These are phyloP conservation scores for Saccharomycopsis hybrid DNA, from an alignment of 1,139 yeast genomes.

Conservation along the genomic window DNA sequence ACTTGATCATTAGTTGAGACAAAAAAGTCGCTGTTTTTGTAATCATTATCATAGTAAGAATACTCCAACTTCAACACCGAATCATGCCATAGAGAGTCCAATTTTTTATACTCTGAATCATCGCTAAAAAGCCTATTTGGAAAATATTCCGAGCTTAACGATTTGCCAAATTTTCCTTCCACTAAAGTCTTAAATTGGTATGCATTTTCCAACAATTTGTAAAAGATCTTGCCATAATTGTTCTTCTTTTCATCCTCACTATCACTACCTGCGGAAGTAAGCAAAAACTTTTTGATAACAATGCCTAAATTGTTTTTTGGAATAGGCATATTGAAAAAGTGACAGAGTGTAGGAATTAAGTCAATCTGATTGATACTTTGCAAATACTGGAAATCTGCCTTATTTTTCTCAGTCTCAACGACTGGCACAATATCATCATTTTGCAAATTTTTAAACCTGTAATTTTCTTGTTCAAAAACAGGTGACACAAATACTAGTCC, in stretches of 20 bases:
- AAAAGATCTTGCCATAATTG: conserved; percentile 33
- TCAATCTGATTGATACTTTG: conserved; percentile 69
- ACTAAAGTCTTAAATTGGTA: conserved; percentile 44
- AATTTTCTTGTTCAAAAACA: conserved; percentile 35
- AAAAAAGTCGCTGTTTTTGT: conserved; percentile 8
- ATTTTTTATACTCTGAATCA: conserved; percentile 18
- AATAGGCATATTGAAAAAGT: conserved; percentile 69
- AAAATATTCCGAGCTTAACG: conserved; percentile 9
- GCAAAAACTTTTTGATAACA: conserved; percentile 50
- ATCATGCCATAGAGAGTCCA: conserved; percentile 20
- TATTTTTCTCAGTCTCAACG: too few species aligned
- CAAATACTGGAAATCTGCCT: conserved; percentile 46
- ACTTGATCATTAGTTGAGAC: conserved; percentile 23
- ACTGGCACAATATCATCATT: conserved; percentile 37
- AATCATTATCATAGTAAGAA: too few species aligned
- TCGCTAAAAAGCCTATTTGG: conserved; percentile 12
- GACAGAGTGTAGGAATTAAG: conserved; percentile 76
- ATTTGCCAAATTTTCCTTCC: conserved; percentile 25
- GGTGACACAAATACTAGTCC: conserved; percentile 68
- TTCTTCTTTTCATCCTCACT: conserved; percentile 29
- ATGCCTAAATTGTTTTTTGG: conserved; percentile 85
- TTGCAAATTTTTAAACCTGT: too few species aligned
- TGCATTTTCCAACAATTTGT: conserved; percentile 41
- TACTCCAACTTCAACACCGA: conserved; percentile 17
- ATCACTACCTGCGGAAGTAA: too few species aligned